Percentiles rank a stretch among this genome's conserved stretches.
phyloP scores from a whole-genome alignment of 345 rosid species.

The Populus pruinosa region DNA sequence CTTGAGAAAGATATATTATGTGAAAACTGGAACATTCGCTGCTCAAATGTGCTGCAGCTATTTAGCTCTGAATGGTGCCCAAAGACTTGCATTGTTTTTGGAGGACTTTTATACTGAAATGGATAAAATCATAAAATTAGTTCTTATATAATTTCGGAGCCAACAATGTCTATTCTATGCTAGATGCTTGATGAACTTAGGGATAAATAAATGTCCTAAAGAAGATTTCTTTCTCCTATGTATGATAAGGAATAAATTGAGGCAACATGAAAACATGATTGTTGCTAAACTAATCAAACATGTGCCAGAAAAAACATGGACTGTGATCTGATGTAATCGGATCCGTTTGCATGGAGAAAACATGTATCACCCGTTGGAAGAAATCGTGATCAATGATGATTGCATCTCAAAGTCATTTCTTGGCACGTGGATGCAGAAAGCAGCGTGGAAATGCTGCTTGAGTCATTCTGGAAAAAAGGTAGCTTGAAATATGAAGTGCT shows the following conservation, averaged over 20 bases:
- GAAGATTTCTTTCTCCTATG: background rate
- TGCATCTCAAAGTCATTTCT: conserved; percentile 1
- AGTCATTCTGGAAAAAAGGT: background rate
- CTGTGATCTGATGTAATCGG: background rate
- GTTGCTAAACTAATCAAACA: background rate
- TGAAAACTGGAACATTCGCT: background rate
- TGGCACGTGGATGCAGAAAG: background rate
- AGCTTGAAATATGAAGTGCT: background rate
- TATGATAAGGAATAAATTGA: background rate
- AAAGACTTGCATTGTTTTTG: background rate
- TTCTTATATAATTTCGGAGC: background rate
- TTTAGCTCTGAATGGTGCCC: background rate
- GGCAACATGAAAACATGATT: background rate
- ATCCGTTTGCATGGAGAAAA: background rate
- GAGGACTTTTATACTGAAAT: background rate
- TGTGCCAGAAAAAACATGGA: background rate
- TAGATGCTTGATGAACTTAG: background rate
- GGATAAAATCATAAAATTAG: background rate
- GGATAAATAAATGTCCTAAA: background rate
- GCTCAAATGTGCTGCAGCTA: background rate
- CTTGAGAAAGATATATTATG: background rate
- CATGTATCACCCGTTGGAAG: background rate
- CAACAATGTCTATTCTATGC: background rate
- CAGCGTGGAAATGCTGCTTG: background rate
- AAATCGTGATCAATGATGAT: background rate